Base-by-base conservation (phyloP, 441 rosid species). In the Aleurites moluccanus region DNA sequence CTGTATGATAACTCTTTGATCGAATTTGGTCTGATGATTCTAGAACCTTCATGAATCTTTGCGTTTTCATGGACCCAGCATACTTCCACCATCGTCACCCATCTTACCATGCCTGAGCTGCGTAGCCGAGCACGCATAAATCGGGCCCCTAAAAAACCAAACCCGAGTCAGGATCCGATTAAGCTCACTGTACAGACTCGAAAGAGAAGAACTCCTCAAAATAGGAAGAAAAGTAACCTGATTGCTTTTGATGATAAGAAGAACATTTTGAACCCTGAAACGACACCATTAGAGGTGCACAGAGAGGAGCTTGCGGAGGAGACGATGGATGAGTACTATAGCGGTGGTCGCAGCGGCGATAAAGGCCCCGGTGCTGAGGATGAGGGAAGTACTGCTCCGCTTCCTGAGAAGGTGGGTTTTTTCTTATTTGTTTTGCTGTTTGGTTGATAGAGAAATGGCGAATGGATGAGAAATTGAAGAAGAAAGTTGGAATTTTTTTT, bases 371-470 rank as follows among this genome's bases (percentile, higher is more conserved):
- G 89, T 28, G 92, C 89, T 35, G 97, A 91, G 42, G 97, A 92
- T 44, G 98, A 92, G 73, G 98, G 91, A 74, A 91, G 86, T 76
- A 66, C 93, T 45, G 91, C 92, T 78, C 98, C 97, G 2, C 85
- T 92, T 79, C 98, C 98, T 25, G 98, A 88, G 71, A 92, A 89
- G 92, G 97, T 92, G 25, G 38, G 9, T 23, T 60, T 64, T 64
- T n/a, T 57, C 49, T 2, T 53, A n/a, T 47, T 40, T 16, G 0
- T 6, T 33, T 52, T 33, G 7, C 18, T 56, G 56, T 21, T 74
- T 53, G 44, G 15, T 10, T 65, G 21, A 66, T 53, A 44, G 23
- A 40, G 64, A 68, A 75, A 62, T 18, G 30, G 10, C 4, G 11
- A n/a, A 2, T 69, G 60, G 28, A 27, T 1, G 20, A 35, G 65